Percentiles rank a stretch among this genome's conserved stretches.
phyloP scores from a whole-genome alignment of 805 yeast species.

The Zygotorulaspora danielsina region DNA sequence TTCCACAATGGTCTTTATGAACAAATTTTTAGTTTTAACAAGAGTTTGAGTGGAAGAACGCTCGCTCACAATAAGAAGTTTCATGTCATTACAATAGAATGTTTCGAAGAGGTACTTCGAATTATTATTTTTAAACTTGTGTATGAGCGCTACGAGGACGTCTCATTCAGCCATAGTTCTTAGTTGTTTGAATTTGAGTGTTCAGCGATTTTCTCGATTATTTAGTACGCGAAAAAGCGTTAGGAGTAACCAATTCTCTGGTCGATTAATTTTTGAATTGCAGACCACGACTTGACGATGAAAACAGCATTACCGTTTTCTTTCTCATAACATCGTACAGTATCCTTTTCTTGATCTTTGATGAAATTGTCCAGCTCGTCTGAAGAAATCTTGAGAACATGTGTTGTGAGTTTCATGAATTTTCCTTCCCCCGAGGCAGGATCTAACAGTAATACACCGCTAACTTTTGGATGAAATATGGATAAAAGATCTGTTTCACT shows the following conservation, averaged over 20 bases:
- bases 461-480: conserved; percentile 26
- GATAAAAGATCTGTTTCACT: conserved; percentile 33
- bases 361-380: conserved; percentile 4
- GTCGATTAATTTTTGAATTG: conserved; percentile 6
- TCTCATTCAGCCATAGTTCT: too few species aligned
- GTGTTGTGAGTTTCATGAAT: conserved; percentile 17
- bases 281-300: conserved; percentile 24
- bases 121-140: conserved; percentile 11
- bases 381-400: conserved; percentile 16
- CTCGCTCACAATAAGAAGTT: conserved; percentile 1
- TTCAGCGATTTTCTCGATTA: too few species aligned
- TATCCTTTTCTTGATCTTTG: conserved; percentile 3
- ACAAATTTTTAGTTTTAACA: conserved; percentile 9
- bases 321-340: conserved; percentile 13
- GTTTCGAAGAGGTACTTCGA: conserved; percentile 11
- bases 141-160: conserved; percentile 11
- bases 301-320: conserved; percentile 12
- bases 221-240: too few species aligned
- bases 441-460: conserved; percentile 27
- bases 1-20: conserved; percentile 13
- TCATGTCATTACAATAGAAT: conserved; percentile 11
- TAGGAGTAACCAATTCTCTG: too few species aligned
- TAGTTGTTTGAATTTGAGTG: too few species aligned
- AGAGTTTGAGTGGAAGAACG: conserved; percentile 5
- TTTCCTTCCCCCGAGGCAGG: conserved; percentile 21